phyloP scores from a whole-genome alignment of 2,329 filamentous ascomycete genomes.

The Chaetothyriales sp. region DNA sequence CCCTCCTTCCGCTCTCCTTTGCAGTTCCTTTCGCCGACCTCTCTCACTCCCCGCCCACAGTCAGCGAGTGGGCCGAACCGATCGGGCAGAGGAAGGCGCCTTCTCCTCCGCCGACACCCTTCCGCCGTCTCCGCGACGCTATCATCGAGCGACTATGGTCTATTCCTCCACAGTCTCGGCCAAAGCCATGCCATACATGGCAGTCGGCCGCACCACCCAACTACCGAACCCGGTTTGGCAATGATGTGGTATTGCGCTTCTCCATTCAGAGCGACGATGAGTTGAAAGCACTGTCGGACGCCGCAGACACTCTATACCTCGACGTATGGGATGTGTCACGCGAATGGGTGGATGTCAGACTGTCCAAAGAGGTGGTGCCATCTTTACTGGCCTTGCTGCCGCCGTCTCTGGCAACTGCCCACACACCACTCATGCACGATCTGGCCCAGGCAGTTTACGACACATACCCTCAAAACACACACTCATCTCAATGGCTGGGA shows the following conservation, averaged over 20 bases:
- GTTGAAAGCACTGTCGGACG: slow-evolving; percentile 55
- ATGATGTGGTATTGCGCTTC: slow-evolving; percentile 82
- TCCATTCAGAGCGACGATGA: slow-evolving; percentile 56
- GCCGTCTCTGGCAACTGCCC: slow-evolving; percentile 51
- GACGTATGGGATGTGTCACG: slow-evolving; percentile 81
- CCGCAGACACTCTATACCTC: slow-evolving; percentile 58
- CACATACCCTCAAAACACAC: slow-evolving; percentile 43
- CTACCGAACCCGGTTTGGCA: slow-evolving; percentile 45
- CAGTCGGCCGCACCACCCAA: slow-evolving; percentile 21
- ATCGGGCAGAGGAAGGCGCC: neutral
- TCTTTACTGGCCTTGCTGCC: slow-evolving; percentile 68
- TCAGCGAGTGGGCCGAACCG: neutral
- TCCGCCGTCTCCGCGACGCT: slow-evolving; percentile 24
- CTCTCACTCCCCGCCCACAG: too few relatives aligned
- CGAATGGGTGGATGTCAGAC: slow-evolving; percentile 69
- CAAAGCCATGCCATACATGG: slow-evolving; percentile 12
- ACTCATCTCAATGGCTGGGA: slow-evolving; percentile 3
- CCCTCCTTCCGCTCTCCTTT: neutral
- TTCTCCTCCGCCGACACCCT: slow-evolving; percentile 1
- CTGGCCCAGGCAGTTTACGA: slow-evolving; percentile 62
- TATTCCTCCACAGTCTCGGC: slow-evolving; percentile 19
- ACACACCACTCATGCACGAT: slow-evolving; percentile 65
- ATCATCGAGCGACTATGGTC: slow-evolving; percentile 31
- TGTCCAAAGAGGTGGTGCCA: slow-evolving; percentile 58
- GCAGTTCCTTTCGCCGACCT: neutral